Evolutionary conservation across 2,329 filamentous ascomycete genomes (phyloP).

Genomic region (Venturia carpophila): DNA sequence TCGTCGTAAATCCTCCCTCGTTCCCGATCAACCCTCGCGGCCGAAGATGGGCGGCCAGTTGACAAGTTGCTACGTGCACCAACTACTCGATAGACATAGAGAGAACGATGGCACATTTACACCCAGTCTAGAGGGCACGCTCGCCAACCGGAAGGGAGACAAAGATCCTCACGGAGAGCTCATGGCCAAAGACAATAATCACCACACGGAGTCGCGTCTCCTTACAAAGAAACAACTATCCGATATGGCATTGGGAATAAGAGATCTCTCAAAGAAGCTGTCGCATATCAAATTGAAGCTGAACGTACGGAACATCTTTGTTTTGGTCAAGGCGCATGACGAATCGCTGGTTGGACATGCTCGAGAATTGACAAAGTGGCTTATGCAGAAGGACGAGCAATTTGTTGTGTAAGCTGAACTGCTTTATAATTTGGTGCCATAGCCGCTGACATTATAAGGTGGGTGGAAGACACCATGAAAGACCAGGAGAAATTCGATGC

Average conservation of each 20-base stretch:
- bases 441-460: slow-evolving; percentile 27
- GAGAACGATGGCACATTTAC: slow-evolving; percentile 24
- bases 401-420: slow-evolving; percentile 59
- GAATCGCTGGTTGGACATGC: slow-evolving; percentile 69
- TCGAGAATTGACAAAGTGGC: slow-evolving; percentile 69
- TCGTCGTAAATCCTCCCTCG: slow-evolving; percentile 54
- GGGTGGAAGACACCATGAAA: slow-evolving; percentile 69
- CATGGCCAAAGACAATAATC: slow-evolving; percentile 24
- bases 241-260: slow-evolving; percentile 94
- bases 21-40: slow-evolving; percentile 32
- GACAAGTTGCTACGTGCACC: slow-evolving; percentile 56
- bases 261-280: slow-evolving; percentile 79
- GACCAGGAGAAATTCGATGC: slow-evolving; percentile 67
- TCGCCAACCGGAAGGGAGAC: slow-evolving; percentile 22
- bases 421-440: not conserved
- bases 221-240: slow-evolving; percentile 90
- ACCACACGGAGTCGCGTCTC: slow-evolving; percentile 55
- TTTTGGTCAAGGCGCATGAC: slow-evolving; percentile 90
- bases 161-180: slow-evolving; percentile 29
- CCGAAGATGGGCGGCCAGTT: slow-evolving; percentile 30
- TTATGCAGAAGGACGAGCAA: slow-evolving; percentile 60
- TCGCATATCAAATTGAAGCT: slow-evolving; percentile 77
- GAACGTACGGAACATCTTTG: slow-evolving; percentile 72
- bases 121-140: slow-evolving; percentile 25
- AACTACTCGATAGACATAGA: slow-evolving; percentile 43